Conservation (phyloP, 2,329 filamentous ascomycete genomes). For the Microdochium trichocladiopsis region DNA sequence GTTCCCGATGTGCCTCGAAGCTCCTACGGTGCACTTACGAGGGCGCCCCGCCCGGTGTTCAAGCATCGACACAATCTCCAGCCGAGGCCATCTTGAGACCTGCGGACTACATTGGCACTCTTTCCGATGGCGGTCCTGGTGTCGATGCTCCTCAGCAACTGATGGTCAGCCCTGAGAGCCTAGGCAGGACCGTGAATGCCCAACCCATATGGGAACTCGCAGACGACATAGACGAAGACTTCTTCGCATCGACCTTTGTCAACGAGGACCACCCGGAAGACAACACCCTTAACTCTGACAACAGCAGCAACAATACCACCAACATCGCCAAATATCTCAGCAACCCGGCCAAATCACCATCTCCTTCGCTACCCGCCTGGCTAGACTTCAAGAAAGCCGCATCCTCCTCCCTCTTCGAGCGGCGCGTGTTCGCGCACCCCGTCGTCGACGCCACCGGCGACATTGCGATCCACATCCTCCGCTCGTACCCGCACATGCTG, state of each 20-base stretch:
- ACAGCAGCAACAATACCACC: neutral
- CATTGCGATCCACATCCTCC: conserved; percentile 4
- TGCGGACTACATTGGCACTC: neutral
- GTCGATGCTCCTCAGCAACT: neutral
- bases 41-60: neutral
- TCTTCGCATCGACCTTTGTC: neutral
- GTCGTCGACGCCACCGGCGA: conserved; percentile 2
- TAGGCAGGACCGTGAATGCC: neutral
- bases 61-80: conserved; percentile 1
- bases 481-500: conserved; percentile 3
- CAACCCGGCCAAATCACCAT: neutral
- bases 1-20: conserved; percentile 4
- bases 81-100: neutral
- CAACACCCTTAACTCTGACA: neutral
- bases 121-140: neutral
- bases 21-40: conserved; percentile 1
- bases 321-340: neutral
- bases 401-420: conserved; percentile 3
- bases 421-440: conserved; percentile 1
- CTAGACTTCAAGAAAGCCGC: conserved; percentile 1
- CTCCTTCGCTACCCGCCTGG: neutral
- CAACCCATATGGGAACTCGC: neutral
- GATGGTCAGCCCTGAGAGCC: neutral
- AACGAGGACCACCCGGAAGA: neutral
- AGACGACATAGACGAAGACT: neutral